These are phyloP conservation scores for Nemania bipapillata DNA, from an alignment of 2,329 filamentous ascomycete genomes.

Conservation along the genomic window DNA sequence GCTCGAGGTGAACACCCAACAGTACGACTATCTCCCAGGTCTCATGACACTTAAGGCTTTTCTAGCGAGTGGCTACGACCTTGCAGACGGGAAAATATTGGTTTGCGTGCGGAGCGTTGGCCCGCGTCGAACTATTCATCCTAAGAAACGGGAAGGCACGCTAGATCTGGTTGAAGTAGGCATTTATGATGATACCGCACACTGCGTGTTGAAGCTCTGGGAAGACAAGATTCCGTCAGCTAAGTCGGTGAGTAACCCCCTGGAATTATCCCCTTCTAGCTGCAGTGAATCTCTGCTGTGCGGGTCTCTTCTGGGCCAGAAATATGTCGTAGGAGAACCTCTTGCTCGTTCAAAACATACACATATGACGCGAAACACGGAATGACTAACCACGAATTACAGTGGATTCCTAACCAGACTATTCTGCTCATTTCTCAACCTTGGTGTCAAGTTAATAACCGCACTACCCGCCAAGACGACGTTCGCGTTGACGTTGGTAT, in stretches of 20 bases:
- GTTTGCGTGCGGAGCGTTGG: conserved; percentile 69
- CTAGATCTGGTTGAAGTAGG: conserved; percentile 61
- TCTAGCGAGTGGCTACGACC: conserved; percentile 64
- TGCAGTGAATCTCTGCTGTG: background rate
- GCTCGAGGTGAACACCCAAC: conserved; percentile 54
- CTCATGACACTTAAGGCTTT: conserved; percentile 69
- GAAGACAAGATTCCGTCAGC: conserved; percentile 60
- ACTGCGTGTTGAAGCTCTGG: conserved; percentile 66
- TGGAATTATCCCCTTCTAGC: background rate
- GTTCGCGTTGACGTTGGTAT: conserved; percentile 46
- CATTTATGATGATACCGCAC: conserved; percentile 68
- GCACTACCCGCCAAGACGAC: background rate
- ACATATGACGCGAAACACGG: background rate
- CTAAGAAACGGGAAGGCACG: conserved; percentile 59
- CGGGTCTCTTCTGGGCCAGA: background rate
- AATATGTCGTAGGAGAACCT: background rate
- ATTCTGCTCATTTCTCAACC: conserved; percentile 63
- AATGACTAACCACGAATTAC: background rate
- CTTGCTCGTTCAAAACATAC: background rate
- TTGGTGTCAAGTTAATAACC: conserved; percentile 37
- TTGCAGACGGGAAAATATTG: conserved; percentile 62
- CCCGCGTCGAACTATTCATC: conserved; percentile 59
- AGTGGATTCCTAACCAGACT: conserved; percentile 61
- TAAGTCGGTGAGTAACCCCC: conserved; percentile 34
- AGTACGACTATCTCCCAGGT: conserved; percentile 52